Evolutionary conservation across 2,329 filamentous ascomycete genomes (phyloP), one percentile per base, ranked within the genome.

Genomic region (Pseudocercospora eumusae): DNA sequence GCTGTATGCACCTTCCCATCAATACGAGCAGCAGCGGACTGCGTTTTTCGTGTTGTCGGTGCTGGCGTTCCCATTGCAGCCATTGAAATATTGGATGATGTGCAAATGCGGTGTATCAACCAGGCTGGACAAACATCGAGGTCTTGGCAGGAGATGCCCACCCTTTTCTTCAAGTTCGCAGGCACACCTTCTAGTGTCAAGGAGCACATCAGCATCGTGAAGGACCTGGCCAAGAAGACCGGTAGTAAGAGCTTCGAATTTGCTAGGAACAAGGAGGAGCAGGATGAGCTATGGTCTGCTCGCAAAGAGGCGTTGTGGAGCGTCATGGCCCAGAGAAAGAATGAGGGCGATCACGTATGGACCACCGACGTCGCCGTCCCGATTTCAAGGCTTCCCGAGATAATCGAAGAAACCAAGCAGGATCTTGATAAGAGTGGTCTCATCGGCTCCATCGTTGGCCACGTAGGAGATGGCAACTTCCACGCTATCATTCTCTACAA

Each of bases 71-170:
- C 90, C 28, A 88, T 97, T 45, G 92, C 93, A 0, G 93, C 93
- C n/a, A 87, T 97, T 47, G 93, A 97, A 78, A 89, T 97, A 61
- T 81, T 97, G 27, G 93, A 97, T 77, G 92, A 96, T 73, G 88
- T 92, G 61, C 92, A 96, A 79, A 97, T 97, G 88, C 76, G 80
- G 56, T 85, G 88, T 47, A 85, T 91, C 68, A 91, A 91, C 77
- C 80, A 83, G 27, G 85, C 87, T 0, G 88, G 88, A 25, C 83
- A 81, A 73, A 86, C 86, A 0, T 82, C 82, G 36, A 85, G 87
- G 23, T 79, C 78, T 40, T 92, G 89, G 89, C 84, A 84, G 61
- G 88, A 91, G 71, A 78, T 79, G 0, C 87, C 89, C 0, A 92
- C 89, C 0, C 78, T 92, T 1, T 92, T 92, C 70, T 85, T 92